phyloP scores from a whole-genome alignment of 306 rosid genomes.

The Pterocarpus macrocarpus region DNA sequence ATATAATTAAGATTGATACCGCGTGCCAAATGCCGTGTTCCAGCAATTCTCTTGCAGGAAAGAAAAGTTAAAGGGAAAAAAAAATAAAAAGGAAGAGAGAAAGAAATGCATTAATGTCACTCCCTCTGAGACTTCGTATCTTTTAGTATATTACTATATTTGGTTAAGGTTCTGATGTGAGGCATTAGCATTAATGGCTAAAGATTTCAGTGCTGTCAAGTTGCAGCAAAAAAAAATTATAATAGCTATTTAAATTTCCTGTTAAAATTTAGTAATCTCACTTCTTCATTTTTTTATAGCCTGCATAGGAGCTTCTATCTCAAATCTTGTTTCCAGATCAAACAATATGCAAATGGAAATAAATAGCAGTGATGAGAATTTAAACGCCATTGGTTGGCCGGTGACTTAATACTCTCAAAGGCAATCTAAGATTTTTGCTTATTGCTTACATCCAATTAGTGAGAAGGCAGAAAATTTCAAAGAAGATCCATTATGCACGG shows the following conservation, averaged over 20 bases:
- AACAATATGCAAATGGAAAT: constrained; percentile 1
- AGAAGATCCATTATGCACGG: constrained; percentile 1
- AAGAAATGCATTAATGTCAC: constrained; percentile 26
- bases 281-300: background rate
- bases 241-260: too few species aligned
- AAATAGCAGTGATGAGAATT: background rate
- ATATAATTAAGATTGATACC: constrained; percentile 15
- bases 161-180: constrained; percentile 1
- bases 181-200: constrained; percentile 6
- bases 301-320: background rate
- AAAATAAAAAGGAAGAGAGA: too few species aligned
- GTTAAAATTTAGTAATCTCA: background rate
- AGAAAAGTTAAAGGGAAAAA: background rate
- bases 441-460: constrained; percentile 4
- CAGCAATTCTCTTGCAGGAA: constrained; percentile 33
- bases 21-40: constrained; percentile 28
- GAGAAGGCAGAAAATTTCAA: constrained; percentile 5
- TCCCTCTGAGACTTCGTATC: background rate
- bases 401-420: background rate
- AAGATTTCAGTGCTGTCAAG: background rate
- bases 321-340: background rate
- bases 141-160: constrained; percentile 1
- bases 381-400: background rate
- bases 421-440: background rate
- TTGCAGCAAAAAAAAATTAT: background rate